Conservation (phyloP, 768 basidiomycete species). For the Crassisporium funariophilum region DNA sequence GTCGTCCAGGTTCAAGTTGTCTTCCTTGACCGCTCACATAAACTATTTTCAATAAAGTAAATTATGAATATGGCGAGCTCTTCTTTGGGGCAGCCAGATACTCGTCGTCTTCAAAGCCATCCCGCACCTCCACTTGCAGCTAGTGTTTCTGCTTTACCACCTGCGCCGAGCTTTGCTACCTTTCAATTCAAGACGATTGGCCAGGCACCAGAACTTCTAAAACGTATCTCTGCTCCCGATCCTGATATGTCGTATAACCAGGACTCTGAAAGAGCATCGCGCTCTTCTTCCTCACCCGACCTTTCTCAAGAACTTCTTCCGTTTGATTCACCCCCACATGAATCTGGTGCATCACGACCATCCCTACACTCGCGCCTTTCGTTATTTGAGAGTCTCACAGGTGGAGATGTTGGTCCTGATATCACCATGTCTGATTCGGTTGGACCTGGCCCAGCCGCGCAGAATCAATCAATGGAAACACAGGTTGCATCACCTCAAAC, state of each 20-base stretch:
- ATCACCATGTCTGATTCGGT: neutral
- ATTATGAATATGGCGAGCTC: neutral
- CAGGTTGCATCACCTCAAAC: no score
- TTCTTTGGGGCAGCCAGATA: neutral
- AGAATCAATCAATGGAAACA: no score
- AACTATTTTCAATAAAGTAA: no score
- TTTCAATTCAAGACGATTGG: conserved; percentile 59
- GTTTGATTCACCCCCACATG: conserved; percentile 1
- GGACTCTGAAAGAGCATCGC: conserved; percentile 8
- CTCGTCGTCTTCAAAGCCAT: neutral
- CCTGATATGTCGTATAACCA: conserved; percentile 18
- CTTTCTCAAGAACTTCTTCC: conserved; percentile 15
- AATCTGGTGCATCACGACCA: neutral
- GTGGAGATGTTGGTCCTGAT: neutral
- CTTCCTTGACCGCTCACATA: no score
- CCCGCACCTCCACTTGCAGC: neutral
- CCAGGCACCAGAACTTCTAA: conserved; percentile 51
- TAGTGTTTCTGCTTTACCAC: conserved; percentile 20
- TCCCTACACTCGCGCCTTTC: neutral
- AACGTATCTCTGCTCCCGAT: conserved; percentile 45
- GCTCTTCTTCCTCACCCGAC: conserved; percentile 18
- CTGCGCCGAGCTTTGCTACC: conserved; percentile 40
- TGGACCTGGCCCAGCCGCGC: neutral
- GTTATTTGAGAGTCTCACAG: conserved; percentile 7
- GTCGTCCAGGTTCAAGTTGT: no score